Evolutionary conservation across 495 filamentous ascomycete genomes (phyloP), one percentile per base, ranked within the genome.

Genomic region (Wilcoxina mikolae): DNA sequence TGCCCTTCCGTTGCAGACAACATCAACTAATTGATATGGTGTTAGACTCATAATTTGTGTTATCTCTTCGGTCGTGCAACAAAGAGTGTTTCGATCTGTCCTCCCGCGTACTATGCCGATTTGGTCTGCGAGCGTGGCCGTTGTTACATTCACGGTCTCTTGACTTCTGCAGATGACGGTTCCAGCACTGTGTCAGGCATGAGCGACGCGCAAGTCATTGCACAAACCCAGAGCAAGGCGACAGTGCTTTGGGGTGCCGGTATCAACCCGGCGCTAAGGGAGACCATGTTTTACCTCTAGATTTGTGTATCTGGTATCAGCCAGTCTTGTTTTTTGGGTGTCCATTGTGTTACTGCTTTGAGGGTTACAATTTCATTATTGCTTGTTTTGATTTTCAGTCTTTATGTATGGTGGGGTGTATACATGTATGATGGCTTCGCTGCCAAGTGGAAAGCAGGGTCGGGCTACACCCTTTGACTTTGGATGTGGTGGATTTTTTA

Each of bases 91-190:
- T 83, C 78, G 56, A 76, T 88, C 28, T 86, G 82, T 52, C 85
- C 86, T 4, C 85, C 85, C 0, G 85, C 84, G 2, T 88, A 87
- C 68, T 89, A 89, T 59, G 85, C 86, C 0, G 85, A 93, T 66
- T 67, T 87, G 12, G 77, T 83, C 2, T 87, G 83, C 55, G 78
- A 79, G 26, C 73, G 85, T 1, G 80, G 82, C 0, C 71, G 84
- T 4, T 75, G 77, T 50, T 85, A 87, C 62, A 67, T 85, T 26
- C 67, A 70, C 3, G 73, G 76, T 39, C 54, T 78, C 5, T 82
- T 81, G 52, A 76, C 79, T 29, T 69, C 71, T 1, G 68, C 64
- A 0, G 53, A 66, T 42, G 59, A 48, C 25, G 7, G 7, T 4
- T 68, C 59, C 22, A 62, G 57, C 18, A 33, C 57, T 15, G 45